These are phyloP conservation scores for Cyberlindnera mycetangii DNA, from an alignment of 805 yeast genomes.

Conservation along the genomic window DNA sequence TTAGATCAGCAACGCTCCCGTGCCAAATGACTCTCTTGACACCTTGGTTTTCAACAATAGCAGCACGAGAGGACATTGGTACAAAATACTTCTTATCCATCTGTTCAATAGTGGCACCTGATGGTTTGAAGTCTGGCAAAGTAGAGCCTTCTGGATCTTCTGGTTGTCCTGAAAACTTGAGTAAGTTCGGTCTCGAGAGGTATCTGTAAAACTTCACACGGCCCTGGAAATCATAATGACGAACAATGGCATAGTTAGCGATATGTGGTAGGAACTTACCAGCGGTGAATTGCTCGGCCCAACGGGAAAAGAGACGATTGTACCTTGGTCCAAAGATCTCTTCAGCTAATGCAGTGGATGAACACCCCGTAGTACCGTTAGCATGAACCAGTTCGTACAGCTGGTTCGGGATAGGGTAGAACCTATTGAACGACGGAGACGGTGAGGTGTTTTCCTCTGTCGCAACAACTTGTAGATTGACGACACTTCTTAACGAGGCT, in stretches of 20 bases:
- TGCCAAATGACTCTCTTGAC: constrained; percentile 15
- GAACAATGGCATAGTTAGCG: constrained; percentile 42
- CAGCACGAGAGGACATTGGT: constrained; percentile 24
- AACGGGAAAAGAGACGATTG: constrained; percentile 47
- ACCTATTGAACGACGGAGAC: constrained; percentile 39
- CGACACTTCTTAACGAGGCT: constrained; percentile 16
- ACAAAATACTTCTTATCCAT: constrained; percentile 27
- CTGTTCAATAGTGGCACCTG: constrained; percentile 16
- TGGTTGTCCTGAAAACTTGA: constrained; percentile 30
- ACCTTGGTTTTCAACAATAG: constrained; percentile 8
- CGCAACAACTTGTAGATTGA: constrained; percentile 19
- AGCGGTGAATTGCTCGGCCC: constrained; percentile 44
- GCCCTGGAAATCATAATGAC: constrained; percentile 72
- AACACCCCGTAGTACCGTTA: constrained; percentile 48
- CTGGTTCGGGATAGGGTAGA: constrained; percentile 66
- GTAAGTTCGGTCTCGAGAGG: constrained; percentile 43
- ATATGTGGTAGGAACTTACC: constrained; percentile 32
- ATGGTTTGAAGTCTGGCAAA: constrained; percentile 21
- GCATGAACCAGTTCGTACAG: constrained; percentile 46
- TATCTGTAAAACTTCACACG: constrained; percentile 70
- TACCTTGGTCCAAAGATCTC: constrained; percentile 53
- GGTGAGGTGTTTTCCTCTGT: constrained; percentile 11
- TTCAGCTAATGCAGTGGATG: constrained; percentile 53
- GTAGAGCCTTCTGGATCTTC: constrained; percentile 29
- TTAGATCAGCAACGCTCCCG: constrained; percentile 7